phyloP scores from a whole-genome alignment of 192 early-diverging fungal species.

The Backusella tuberculispora region DNA sequence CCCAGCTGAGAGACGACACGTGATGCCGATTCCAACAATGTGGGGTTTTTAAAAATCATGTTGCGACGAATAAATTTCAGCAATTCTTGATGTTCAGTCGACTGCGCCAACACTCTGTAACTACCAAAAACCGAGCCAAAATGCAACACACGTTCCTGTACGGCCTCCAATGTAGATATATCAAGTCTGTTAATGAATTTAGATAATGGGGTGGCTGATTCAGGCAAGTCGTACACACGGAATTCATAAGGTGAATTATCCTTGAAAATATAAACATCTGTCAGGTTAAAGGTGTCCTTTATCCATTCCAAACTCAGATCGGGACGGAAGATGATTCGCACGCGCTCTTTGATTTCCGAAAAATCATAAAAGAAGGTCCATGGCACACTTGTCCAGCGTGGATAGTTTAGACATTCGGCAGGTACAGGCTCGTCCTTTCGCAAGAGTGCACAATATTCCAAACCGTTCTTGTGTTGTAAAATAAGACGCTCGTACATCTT shows the following conservation, averaged over 20 bases:
- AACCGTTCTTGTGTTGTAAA: slow-evolving; percentile 54
- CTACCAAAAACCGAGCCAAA: slow-evolving; percentile 59
- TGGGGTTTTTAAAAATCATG: slow-evolving; percentile 55
- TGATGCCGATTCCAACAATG: slow-evolving; percentile 47
- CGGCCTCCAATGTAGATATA: slow-evolving; percentile 39
- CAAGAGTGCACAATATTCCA: slow-evolving; percentile 49
- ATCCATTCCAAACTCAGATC: slow-evolving; percentile 59
- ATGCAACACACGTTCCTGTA: slow-evolving; percentile 47
- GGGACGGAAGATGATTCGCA: slow-evolving; percentile 44
- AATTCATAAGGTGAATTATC: slow-evolving; percentile 57
- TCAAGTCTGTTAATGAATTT: slow-evolving; percentile 47
- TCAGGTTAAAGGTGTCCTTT: slow-evolving; percentile 45
- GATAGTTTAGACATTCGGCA: slow-evolving; percentile 60
- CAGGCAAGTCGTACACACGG: slow-evolving; percentile 56
- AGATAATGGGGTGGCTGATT: slow-evolving; percentile 39
- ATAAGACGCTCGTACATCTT: slow-evolving; percentile 55
- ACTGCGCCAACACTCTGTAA: slow-evolving; percentile 49
- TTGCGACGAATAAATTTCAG: slow-evolving; percentile 43
- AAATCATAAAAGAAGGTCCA: slow-evolving; percentile 63
- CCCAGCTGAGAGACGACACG: slow-evolving; percentile 51
- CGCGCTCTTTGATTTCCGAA: slow-evolving; percentile 38
- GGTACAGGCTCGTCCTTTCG: slow-evolving; percentile 47
- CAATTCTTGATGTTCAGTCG: slow-evolving; percentile 46
- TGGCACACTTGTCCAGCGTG: slow-evolving; percentile 55
- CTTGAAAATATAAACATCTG: slow-evolving; percentile 45